phyloP scores from a whole-genome alignment of 805 yeast species.

The Ogataea glucozyma region DNA sequence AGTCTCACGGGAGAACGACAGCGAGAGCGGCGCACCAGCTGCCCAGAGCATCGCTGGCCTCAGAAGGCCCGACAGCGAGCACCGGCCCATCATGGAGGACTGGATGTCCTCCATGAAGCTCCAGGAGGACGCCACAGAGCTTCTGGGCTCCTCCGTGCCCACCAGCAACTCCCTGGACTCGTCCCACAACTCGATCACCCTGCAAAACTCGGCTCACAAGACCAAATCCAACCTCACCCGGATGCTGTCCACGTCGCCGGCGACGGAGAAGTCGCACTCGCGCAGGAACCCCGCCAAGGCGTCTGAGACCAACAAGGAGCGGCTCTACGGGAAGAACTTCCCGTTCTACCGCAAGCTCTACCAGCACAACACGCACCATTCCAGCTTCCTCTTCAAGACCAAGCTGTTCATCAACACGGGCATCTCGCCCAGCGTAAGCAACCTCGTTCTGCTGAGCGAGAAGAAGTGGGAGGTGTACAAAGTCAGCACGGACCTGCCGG shows the following conservation, averaged over 20 bases:
- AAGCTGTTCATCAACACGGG: slow-evolving; percentile 56
- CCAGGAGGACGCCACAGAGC: slow-evolving; percentile 20
- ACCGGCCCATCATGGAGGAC: slow-evolving; percentile 26
- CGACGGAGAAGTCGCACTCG: slow-evolving; percentile 15
- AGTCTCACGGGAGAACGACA: slow-evolving; percentile 17
- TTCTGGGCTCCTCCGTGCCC: slow-evolving; percentile 15
- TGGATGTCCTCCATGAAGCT: slow-evolving; percentile 27
- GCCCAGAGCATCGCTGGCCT: neutral
- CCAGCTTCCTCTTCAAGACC: slow-evolving; percentile 49
- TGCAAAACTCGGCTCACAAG: slow-evolving; percentile 20
- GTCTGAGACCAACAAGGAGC: slow-evolving; percentile 47
- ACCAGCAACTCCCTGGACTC: slow-evolving; percentile 23
- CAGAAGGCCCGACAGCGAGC: too few species aligned
- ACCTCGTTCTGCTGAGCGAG: slow-evolving; percentile 65
- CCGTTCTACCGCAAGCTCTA: slow-evolving; percentile 73
- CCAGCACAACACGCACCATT: slow-evolving; percentile 51
- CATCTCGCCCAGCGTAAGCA: slow-evolving; percentile 62
- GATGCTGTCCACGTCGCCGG: slow-evolving; percentile 26
- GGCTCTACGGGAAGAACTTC: slow-evolving; percentile 73
- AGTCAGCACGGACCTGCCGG: slow-evolving; percentile 45
- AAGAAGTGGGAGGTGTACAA: slow-evolving; percentile 73
- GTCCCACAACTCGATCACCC: slow-evolving; percentile 21
- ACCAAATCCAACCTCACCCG: slow-evolving; percentile 23
- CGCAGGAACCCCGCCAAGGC: slow-evolving; percentile 3
- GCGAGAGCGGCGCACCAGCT: neutral